These are phyloP conservation scores for Vigna trinervia DNA, from an alignment of 306 rosid species.

Conservation along the genomic window DNA sequence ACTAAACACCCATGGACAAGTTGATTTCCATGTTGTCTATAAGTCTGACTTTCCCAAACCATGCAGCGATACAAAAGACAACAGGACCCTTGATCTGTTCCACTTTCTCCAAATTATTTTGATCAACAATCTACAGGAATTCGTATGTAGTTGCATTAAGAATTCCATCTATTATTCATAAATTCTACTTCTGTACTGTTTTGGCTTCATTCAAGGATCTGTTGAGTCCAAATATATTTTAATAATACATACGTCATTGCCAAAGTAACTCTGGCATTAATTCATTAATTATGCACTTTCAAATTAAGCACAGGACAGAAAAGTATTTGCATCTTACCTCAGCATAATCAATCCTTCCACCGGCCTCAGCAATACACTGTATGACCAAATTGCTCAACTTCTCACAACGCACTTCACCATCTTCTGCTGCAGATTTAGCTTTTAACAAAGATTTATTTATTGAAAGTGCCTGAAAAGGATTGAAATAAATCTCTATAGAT, in stretches of 20 bases:
- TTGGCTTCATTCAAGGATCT: background rate
- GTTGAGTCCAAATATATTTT: background rate
- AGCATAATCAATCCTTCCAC: slow-evolving; percentile 87
- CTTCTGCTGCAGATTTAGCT: slow-evolving; percentile 70
- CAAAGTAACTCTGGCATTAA: slow-evolving; percentile 12
- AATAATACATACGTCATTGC: slow-evolving; percentile 10
- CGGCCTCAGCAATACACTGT: slow-evolving; percentile 66
- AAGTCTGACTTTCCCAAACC: slow-evolving; percentile 85
- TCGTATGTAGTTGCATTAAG: slow-evolving; percentile 24
- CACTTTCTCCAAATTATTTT: slow-evolving; percentile 65
- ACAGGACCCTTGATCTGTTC: slow-evolving; percentile 71
- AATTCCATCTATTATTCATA: slow-evolving; percentile 22
- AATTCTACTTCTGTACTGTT: slow-evolving; percentile 4
- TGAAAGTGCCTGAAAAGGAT: slow-evolving; percentile 71
- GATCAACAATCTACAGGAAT: slow-evolving; percentile 74
- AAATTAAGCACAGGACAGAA: slow-evolving; percentile 12
- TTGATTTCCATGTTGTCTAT: slow-evolving; percentile 85
- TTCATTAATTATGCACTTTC: background rate
- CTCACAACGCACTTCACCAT: slow-evolving; percentile 63
- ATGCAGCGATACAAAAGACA: slow-evolving; percentile 85
- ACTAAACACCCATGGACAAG: slow-evolving; percentile 39
- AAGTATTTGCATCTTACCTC: slow-evolving; percentile 58
- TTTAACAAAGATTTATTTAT: slow-evolving; percentile 72
- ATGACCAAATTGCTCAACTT: slow-evolving; percentile 58
- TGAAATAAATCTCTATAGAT: slow-evolving; percentile 20